A percentile compares a stretch with the other conserved stretches of the same genome.
phyloP scores from a whole-genome alignment of 2,329 filamentous ascomycete genomes.

The Pseudocercospora fuligena region DNA sequence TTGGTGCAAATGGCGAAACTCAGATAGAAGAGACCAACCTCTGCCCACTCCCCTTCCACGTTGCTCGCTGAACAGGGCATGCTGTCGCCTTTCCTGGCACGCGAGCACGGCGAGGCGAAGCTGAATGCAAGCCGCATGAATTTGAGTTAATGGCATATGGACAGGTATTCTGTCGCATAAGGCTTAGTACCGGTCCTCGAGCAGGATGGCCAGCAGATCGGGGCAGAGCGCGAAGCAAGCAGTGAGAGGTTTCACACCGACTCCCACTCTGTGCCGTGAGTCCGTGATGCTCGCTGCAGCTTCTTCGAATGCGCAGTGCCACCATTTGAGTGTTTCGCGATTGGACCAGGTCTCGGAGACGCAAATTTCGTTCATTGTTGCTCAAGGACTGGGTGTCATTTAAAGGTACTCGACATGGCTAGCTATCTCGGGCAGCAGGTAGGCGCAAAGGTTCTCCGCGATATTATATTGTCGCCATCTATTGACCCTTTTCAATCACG shows the following conservation, averaged over 20 bases:
- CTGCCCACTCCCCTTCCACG: conserved; percentile 8
- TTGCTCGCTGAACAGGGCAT: conserved; percentile 7
- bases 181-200: conserved; percentile 2
- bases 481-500: conserved; percentile 1
- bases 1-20: conserved; percentile 12
- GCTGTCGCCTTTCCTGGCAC: not conserved
- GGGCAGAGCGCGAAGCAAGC: not conserved
- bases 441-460: not conserved
- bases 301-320: conserved; percentile 15
- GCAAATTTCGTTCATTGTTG: conserved; percentile 19
- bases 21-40: conserved; percentile 12
- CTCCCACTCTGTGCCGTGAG: not conserved
- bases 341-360: conserved; percentile 12
- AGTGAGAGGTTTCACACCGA: conserved; percentile 11
- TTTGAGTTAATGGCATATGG: conserved; percentile 12
- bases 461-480: not conserved
- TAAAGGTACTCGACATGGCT: conserved; percentile 1
- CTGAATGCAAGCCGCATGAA: conserved; percentile 5
- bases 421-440: not conserved
- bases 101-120: conserved; percentile 8
- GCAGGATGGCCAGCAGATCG: conserved; percentile 15
- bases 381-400: conserved; percentile 15
- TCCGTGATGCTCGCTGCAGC: conserved; percentile 14
- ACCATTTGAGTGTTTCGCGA: conserved; percentile 14
- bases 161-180: conserved; percentile 5